Conservation (phyloP, 495 filamentous ascomycete species). For the Eremomyces bilateralis region DNA sequence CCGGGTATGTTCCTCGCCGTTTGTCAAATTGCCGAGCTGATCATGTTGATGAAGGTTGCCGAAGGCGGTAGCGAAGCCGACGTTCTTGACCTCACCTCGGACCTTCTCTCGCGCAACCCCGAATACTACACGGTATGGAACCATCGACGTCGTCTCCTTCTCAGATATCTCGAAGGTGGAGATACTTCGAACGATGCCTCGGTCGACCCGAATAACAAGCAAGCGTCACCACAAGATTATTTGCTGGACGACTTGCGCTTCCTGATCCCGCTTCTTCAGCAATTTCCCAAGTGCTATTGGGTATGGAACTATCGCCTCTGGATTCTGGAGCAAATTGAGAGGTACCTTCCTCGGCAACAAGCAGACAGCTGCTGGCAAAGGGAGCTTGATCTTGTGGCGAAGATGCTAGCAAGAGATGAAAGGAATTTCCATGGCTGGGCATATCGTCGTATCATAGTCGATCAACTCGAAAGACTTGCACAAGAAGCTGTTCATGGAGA, state of each 20-base stretch:
- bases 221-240: slow-evolving; percentile 13
- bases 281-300: slow-evolving; percentile 97
- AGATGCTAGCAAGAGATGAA: slow-evolving; percentile 69
- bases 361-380: slow-evolving; percentile 41
- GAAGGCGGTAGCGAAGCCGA: too few relatives aligned
- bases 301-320: slow-evolving; percentile 95
- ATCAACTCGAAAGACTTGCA: slow-evolving; percentile 39
- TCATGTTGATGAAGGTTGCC: slow-evolving; percentile 22
- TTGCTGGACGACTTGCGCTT: slow-evolving; percentile 49
- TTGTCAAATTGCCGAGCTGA: too few relatives aligned
- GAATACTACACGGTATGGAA: slow-evolving; percentile 99
- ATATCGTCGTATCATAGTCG: slow-evolving; percentile 59
- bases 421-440: slow-evolving; percentile 97
- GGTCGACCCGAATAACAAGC: slow-evolving; percentile 1
- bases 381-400: slow-evolving; percentile 58
- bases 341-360: slow-evolving; percentile 1
- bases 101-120: slow-evolving; percentile 68
- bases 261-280: slow-evolving; percentile 57
- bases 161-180: slow-evolving; percentile 19
- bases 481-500: too few relatives aligned
- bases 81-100: slow-evolving; percentile 52
- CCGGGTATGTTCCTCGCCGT: too few relatives aligned
- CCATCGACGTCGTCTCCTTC: slow-evolving; percentile 51
- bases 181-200: not conserved
- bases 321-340: slow-evolving; percentile 51